Percentiles rank a stretch among this genome's conserved stretches.
Conservation (phyloP, 768 basidiomycete species). For the Solioccasus polychromus region DNA sequence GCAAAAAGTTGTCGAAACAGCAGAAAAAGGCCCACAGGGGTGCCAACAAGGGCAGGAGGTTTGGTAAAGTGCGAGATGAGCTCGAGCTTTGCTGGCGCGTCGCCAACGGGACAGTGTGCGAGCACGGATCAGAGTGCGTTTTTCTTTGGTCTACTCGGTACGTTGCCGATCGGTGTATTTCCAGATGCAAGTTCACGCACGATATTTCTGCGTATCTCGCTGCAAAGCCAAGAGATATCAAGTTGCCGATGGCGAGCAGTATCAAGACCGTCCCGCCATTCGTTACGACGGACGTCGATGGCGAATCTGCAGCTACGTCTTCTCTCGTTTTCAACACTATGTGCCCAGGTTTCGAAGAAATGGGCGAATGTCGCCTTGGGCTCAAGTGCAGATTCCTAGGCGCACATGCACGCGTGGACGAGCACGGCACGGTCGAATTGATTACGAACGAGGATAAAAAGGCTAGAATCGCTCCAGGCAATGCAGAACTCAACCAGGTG, state of each 20-base stretch:
- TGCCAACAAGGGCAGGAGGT: slow-evolving; percentile 80
- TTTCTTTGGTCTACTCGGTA: not conserved
- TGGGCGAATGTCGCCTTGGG: slow-evolving; percentile 44
- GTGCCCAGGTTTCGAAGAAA: slow-evolving; percentile 28
- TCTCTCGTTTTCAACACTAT: slow-evolving; percentile 23
- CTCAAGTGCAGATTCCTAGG: slow-evolving; percentile 91
- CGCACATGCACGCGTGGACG: slow-evolving; percentile 58
- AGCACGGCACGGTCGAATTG: slow-evolving; percentile 43
- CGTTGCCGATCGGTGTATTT: not conserved
- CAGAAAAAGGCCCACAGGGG: slow-evolving; percentile 75
- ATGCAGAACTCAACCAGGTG: slow-evolving; percentile 70
- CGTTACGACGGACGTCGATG: slow-evolving; percentile 25
- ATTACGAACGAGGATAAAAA: slow-evolving; percentile 59
- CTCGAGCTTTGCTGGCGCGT: slow-evolving; percentile 80
- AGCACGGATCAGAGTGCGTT: slow-evolving; percentile 62
- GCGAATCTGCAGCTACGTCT: not conserved
- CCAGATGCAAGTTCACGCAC: slow-evolving; percentile 78
- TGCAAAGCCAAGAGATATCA: slow-evolving; percentile 72
- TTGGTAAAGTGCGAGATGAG: slow-evolving; percentile 75
- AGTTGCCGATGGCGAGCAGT: slow-evolving; percentile 45
- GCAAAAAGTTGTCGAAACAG: slow-evolving; percentile 52
- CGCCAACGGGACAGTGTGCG: slow-evolving; percentile 68
- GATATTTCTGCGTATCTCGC: slow-evolving; percentile 73
- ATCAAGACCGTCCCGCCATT: slow-evolving; percentile 53
- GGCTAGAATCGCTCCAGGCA: slow-evolving; percentile 41